phyloP scores from a whole-genome alignment of 495 filamentous ascomycete species.

The Sphaerosporella brunnea region DNA sequence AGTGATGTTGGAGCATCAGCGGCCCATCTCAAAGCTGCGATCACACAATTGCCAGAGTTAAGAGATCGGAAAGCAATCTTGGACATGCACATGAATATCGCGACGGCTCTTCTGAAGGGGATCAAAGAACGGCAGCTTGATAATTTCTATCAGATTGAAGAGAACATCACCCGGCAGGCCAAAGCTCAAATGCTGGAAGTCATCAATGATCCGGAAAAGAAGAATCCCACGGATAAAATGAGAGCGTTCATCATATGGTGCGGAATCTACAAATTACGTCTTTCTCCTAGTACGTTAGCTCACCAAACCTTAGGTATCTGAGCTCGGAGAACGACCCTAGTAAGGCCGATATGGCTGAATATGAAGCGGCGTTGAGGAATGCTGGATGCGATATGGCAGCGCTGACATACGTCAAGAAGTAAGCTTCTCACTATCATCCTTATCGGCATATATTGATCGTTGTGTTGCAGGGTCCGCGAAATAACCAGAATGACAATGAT shows the following conservation, averaged over 20 bases:
- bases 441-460: background rate
- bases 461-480: slow-evolving; percentile 54
- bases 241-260: slow-evolving; percentile 95
- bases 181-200: slow-evolving; percentile 80
- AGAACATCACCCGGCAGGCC: slow-evolving; percentile 80
- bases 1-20: slow-evolving; percentile 66
- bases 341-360: slow-evolving; percentile 63
- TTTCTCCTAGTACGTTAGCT: background rate
- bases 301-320: slow-evolving; percentile 30
- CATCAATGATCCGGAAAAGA: slow-evolving; percentile 63
- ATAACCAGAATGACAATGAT: slow-evolving; percentile 99
- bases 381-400: slow-evolving; percentile 56
- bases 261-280: slow-evolving; percentile 9
- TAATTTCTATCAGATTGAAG: slow-evolving; percentile 90
- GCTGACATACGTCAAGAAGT: slow-evolving; percentile 71
- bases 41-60: slow-evolving; percentile 79
- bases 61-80: slow-evolving; percentile 77
- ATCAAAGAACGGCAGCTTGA: slow-evolving; percentile 92
- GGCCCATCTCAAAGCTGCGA: slow-evolving; percentile 86
- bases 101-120: slow-evolving; percentile 66
- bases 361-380: slow-evolving; percentile 66
- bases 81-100: slow-evolving; percentile 99
- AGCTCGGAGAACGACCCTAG: slow-evolving; percentile 83
- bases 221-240: slow-evolving; percentile 71
- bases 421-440: slow-evolving; percentile 22